Evolutionary conservation across 1,284 basidiomycete species (phyloP), one percentile per base, ranked within the genome.

Genomic region (Crucibulum parvulum): DNA sequence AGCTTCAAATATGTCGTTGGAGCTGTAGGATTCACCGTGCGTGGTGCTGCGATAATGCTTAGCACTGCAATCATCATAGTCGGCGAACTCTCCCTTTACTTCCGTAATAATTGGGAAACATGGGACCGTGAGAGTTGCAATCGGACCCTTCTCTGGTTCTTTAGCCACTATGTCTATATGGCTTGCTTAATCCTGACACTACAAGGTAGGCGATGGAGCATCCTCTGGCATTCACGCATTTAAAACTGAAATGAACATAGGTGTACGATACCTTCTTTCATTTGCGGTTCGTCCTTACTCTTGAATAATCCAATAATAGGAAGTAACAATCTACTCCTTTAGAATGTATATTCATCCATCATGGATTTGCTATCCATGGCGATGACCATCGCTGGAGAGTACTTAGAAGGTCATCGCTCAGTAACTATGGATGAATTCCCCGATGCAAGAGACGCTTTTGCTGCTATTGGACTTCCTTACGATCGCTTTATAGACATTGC

Each of bases 1-100:
- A 45, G 38, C 31, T 55, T 55, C 24, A 55, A 55, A 45, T 55
- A 46, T 34, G 41, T 55, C 24, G 53, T 55, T 15, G 53, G 53
- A 10, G 53, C 53, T 15, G 38, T 55, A n/a, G 53, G 53, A 24
- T 55, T 55, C 53, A 55, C 53, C 11, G 9, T 10, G 13, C 37
- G 41, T 7, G 53, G 53, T 15, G 38, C 36, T 15, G 38, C 24
- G 16, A 55, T 55, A 15, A 55, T 55, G 38, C 7, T 55, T 15
- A 55, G 53, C 31, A 39, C 38, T 24, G 53, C 18, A 2, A 16
- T 45, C 15, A 45, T 55, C 31, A 55, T 55, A n/a, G 24, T 55
- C 41, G 41, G 41, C 13, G 6, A 43, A 18, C 41, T 43, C 18
- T 43, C 41, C 41, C 41, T 51, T 15, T 51, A 51, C n/a, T 51